Evolutionary conservation across 495 filamentous ascomycete genomes (phyloP), one percentile per base, ranked within the genome.

Genomic region (Polyplosphaeria fusca): DNA sequence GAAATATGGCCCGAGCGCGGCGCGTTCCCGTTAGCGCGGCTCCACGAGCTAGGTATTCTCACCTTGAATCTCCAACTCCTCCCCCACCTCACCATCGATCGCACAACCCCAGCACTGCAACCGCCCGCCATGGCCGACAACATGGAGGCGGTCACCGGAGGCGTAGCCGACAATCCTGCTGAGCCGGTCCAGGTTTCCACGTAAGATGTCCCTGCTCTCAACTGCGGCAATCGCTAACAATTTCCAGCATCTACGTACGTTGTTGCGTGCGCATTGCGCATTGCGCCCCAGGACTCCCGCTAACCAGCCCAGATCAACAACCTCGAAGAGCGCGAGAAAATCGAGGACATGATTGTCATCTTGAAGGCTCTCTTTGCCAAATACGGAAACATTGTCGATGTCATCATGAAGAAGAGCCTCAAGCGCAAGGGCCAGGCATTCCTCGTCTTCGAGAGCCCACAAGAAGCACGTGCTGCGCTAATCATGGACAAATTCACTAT

Each of bases 341-440:
- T 87, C 49, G 84, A 87, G 18, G 68, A 83, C 35, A 80, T 98
- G 16, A 90, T 85, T 62, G 80, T 85, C 61, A 79, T 88, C 0
- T 78, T 97, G 20, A 66, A 67, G 3, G 82, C 86, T 64, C 82
- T 97, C 67, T 99, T 99, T 75, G 82, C 82, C 41, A 89, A 96
- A 67, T 96, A 90, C 72, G 93, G 93, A 66, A 87, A 78, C 51
- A 80, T 99, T 64, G 74, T 97, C 64, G 93, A 99, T 55, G 82
- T 99, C 54, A 82, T 97, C 50, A 90, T 90, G 35, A 97, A 97
- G 77, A 86, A 79, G 42, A 95, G 92, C 68, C 76, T 97, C 28
- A 90, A 88, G 67, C 87, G 89, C 52, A 96, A 94, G 71, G 93
- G 93, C 40, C 93, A 99, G 73, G 93, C 93, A 4, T 99, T 99